Evolutionary conservation across 306 rosid species (phyloP), one percentile per base, ranked within the genome.

Genomic region (Prunus salicina): DNA sequence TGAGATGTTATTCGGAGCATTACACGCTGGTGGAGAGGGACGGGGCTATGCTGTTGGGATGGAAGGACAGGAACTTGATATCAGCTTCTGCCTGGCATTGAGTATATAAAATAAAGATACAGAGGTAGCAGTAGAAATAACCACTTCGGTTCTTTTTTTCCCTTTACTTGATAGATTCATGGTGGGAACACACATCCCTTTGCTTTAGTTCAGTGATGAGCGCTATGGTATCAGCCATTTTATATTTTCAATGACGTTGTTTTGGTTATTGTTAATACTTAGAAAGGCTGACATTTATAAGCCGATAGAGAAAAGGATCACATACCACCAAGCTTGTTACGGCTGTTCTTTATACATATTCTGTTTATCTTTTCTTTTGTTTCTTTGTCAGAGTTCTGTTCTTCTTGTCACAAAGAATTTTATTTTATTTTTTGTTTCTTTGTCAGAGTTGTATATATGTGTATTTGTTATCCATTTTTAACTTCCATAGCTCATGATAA

Each of bases 71-170:
- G 82, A 95, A 86, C 84, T 76, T 95, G 82, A 87, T 90, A 72
- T 90, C 97, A 24, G 97, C 98, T 78, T 95, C 97, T 24, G 96
- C 98, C 16, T 95, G 97, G 98, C 84, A 83, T 30, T 95, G 87
- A 88, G 61, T 63, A 75, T 62, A 67, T 30, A 46, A 46, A 55
- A 71, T 52, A 73, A 72, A 66, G 75, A 34, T 69, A 77, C 67
- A 79, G 72, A 55, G 57, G 78, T 76, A 61, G 79, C 58, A 38
- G 63, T 78, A 47, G 78, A 62, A 72, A 78, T 68, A 74, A 62
- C 61, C 6, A 76, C 13, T 56, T 28, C 9, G 0, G n/a, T 12
- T 12, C 11, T 62, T 69, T 27, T 27, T 24, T 25, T 72, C 6
- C 11, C 63, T 25, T 27, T 27, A 7, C 16, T 72, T 38, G 12